Conservation (phyloP, 2,329 filamentous ascomycete species). For the Trichophyton verrucosum region DNA sequence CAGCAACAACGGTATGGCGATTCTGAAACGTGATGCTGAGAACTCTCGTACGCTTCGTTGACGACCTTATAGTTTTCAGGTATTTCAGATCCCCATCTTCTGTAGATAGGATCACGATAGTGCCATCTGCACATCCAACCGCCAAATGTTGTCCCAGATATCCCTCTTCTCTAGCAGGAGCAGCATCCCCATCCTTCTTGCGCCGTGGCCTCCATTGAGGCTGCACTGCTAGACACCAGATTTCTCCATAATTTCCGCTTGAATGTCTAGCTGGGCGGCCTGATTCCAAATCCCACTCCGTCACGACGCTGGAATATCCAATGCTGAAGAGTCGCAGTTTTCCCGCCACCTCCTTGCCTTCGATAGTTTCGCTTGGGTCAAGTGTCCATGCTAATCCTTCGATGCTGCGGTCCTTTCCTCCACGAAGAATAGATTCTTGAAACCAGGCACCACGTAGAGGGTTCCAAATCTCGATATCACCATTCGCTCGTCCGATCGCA, state of each 20-base stretch:
- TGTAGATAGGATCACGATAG: conserved; percentile 74
- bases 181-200: conserved; percentile 25
- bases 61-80: conserved; percentile 61
- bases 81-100: conserved; percentile 74
- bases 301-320: conserved; percentile 81
- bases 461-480: conserved; percentile 97
- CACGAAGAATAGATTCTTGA: conserved; percentile 75
- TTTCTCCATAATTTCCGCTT: conserved; percentile 85
- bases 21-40: conserved; percentile 86
- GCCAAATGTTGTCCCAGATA: conserved; percentile 54
- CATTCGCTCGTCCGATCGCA: conserved; percentile 83
- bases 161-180: conserved; percentile 27
- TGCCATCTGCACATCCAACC: conserved; percentile 82
- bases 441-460: conserved; percentile 70
- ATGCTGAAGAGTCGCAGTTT: conserved; percentile 87
- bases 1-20: conserved; percentile 68
- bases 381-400: conserved; percentile 88
- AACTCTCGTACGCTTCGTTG: conserved; percentile 74
- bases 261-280: conserved; percentile 68
- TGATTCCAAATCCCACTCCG: conserved; percentile 83
- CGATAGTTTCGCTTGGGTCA: conserved; percentile 56
- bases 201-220: conserved; percentile 43
- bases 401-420: conserved; percentile 73
- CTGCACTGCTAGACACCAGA: conserved; percentile 91
- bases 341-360: conserved; percentile 51